These are phyloP conservation scores for Fusarium sulawesiense DNA, from an alignment of 2,329 filamentous ascomycete genomes.

Conservation along the genomic window DNA sequence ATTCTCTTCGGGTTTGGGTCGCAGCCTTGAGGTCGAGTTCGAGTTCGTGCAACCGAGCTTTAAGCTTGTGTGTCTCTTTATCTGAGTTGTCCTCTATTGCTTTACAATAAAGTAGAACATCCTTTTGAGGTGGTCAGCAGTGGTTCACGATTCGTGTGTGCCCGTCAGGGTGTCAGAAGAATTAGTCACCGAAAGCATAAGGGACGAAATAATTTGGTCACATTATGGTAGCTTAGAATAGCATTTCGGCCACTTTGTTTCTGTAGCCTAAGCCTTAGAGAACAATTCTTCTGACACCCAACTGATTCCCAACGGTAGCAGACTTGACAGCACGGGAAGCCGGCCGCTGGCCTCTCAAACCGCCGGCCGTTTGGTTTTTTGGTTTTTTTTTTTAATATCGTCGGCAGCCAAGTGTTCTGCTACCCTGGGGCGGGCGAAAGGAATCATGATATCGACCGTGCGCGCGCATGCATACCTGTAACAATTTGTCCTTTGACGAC, in stretches of 20 bases:
- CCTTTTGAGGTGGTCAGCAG: conserved; percentile 43
- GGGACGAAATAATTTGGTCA: not conserved
- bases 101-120: conserved; percentile 52
- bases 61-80: conserved; percentile 58
- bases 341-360: not conserved
- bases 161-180: not conserved
- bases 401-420: not conserved
- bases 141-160: not conserved
- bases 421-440: conserved; percentile 6
- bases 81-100: conserved; percentile 56
- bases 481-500: conserved; percentile 57
- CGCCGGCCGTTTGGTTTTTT: not conserved
- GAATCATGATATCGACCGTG: conserved; percentile 8
- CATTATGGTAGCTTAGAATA: not conserved
- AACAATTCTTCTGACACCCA: not conserved
- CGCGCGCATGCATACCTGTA: conserved; percentile 56
- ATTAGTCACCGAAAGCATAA: not conserved
- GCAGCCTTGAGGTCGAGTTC: conserved; percentile 64
- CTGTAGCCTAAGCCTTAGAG: not conserved
- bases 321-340: not conserved
- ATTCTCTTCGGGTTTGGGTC: conserved; percentile 60
- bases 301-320: not conserved
- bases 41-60: conserved; percentile 55
- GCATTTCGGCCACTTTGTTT: not conserved
- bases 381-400: too few species aligned